Evolutionary conservation across 768 basidiomycete species (phyloP).

Genomic region (Pleurotus salmoneostramineus): DNA sequence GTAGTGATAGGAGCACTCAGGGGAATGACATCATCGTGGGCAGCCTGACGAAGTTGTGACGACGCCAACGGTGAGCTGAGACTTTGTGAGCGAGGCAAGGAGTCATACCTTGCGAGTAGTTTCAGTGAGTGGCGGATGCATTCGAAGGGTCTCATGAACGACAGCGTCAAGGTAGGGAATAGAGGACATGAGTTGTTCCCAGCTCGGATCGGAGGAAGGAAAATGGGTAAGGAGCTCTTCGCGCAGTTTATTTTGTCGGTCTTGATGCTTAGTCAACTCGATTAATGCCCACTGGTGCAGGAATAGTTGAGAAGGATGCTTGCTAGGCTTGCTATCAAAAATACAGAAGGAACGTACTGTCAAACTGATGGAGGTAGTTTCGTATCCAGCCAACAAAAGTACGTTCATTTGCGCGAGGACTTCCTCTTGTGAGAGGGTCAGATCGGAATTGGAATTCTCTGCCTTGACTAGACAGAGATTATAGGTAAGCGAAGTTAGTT

Average conservation of each 20-base stretch:
- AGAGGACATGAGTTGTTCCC: slow-evolving; percentile 44
- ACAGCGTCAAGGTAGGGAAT: slow-evolving; percentile 56
- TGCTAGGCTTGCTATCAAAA: not conserved
- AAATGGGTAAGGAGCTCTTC: slow-evolving; percentile 40
- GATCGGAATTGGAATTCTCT: slow-evolving; percentile 21
- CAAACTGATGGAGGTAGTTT: slow-evolving; percentile 46
- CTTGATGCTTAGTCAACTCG: slow-evolving; percentile 42
- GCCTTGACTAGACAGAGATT: slow-evolving; percentile 26
- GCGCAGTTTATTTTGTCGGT: slow-evolving; percentile 44
- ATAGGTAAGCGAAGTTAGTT: not conserved
- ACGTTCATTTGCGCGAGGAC: slow-evolving; percentile 37
- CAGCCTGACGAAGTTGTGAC: not conserved
- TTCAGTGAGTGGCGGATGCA: slow-evolving; percentile 36
- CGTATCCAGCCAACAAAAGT: slow-evolving; percentile 42
- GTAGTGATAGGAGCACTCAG: slow-evolving; percentile 47
- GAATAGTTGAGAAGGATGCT: not conserved
- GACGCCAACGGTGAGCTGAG: not conserved
- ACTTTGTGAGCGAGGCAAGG: not conserved
- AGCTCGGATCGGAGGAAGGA: slow-evolving; percentile 42
- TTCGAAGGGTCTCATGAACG: slow-evolving; percentile 38
- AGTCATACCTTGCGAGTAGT: slow-evolving; percentile 33
- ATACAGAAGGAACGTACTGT: slow-evolving; percentile 21
- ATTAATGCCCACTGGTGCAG: slow-evolving; percentile 51
- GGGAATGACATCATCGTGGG: slow-evolving; percentile 55
- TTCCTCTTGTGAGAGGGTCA: slow-evolving; percentile 26